Evolutionary conservation across 164 flowering plant genomes (phyloP).

Genomic region (Vitis vinifera): ASM3070453v1 NC_081809.1:19614501-19615000

Average conservation of each 20-base stretch:
- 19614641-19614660: too few species aligned
- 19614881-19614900: not conserved
- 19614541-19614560: too few species aligned
- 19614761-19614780: conserved; percentile 13
- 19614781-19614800: conserved; percentile 7
- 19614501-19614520: conserved; percentile 12
- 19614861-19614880: conserved; percentile 27
- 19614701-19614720: too few species aligned
- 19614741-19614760: conserved; percentile 5
- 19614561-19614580: too few species aligned
- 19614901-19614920: conserved; percentile 24
- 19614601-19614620: too few species aligned
- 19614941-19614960: not conserved
- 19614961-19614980: conserved; percentile 4
- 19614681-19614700: too few species aligned
- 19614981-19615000: conserved; percentile 19
- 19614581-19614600: too few species aligned
- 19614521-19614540: conserved; percentile 8
- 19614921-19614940: conserved; percentile 23
- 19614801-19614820: not conserved
- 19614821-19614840: conserved; percentile 29
- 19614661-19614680: too few species aligned
- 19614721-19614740: too few species aligned
- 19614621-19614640: too few species aligned
- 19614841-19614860: not conserved